Evolutionary conservation across 345 rosid genomes (phyloP).

Genomic region (Dovyalis caffra): DNA sequence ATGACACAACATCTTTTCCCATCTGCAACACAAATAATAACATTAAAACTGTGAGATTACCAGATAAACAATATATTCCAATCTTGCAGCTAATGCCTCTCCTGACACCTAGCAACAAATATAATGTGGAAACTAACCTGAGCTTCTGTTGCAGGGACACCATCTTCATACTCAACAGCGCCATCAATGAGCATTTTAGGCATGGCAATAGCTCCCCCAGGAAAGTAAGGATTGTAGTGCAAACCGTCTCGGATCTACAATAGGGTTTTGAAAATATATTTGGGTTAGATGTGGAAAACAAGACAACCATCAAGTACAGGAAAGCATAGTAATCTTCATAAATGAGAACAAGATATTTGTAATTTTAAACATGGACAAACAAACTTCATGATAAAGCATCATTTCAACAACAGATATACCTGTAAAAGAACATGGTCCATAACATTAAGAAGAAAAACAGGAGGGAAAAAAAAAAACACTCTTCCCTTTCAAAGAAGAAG

Average conservation of each 20-base stretch:
- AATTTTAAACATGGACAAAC: not conserved
- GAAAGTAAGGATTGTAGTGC: conserved; percentile 97
- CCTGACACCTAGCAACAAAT: not conserved
- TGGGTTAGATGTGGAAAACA: not conserved
- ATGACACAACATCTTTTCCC: conserved; percentile 97
- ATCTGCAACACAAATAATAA: conserved; percentile 48
- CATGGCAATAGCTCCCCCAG: conserved; percentile 99
- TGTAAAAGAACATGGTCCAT: not conserved
- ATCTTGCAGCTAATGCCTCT: not conserved
- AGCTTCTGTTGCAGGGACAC: conserved; percentile 94
- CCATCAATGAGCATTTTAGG: conserved; percentile 97
- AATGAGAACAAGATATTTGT: not conserved
- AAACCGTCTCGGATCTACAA: conserved; percentile 87
- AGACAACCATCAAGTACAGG: not conserved
- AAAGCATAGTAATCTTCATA: not conserved
- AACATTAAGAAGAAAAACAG: not conserved
- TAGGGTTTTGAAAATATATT: conserved; percentile 4
- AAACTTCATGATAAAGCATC: not conserved
- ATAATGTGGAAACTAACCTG: conserved; percentile 51
- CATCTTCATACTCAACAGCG: conserved; percentile 98
- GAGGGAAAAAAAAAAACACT: not conserved
- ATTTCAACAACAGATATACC: not conserved
- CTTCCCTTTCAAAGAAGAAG: not conserved
- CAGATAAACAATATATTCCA: not conserved
- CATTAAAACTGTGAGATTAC: not conserved